Percentiles rank a stretch among this genome's conserved stretches.
Conservation (phyloP, 495 filamentous ascomycete species). For the Penicillium subrubescens region DNA sequence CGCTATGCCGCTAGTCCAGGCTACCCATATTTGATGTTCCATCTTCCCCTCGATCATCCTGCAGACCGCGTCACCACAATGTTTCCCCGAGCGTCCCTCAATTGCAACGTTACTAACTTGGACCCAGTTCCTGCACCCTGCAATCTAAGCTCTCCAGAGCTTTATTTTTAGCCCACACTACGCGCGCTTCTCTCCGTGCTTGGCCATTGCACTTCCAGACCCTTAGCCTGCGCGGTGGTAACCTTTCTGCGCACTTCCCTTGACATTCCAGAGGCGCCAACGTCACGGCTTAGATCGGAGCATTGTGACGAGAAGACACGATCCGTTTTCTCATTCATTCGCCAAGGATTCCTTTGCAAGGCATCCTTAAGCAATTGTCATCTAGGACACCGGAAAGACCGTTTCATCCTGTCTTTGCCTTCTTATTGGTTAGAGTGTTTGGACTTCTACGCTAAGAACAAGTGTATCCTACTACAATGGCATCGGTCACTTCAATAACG, state of each 20-base stretch:
- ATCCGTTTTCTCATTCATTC: background rate
- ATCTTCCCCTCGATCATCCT: constrained; percentile 19
- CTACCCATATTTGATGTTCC: background rate
- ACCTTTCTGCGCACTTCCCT: constrained; percentile 18
- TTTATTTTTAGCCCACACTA: constrained; percentile 12
- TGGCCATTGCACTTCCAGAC: constrained; percentile 5
- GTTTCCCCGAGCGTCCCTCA: constrained; percentile 14
- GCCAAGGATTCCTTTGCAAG: background rate
- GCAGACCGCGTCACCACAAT: constrained; percentile 41
- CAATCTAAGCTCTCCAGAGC: background rate
- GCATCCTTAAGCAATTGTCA: background rate
- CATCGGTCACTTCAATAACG: constrained; percentile 30
- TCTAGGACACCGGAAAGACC: background rate
- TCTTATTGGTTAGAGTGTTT: background rate
- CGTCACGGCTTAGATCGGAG: constrained; percentile 22
- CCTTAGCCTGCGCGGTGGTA: constrained; percentile 2
- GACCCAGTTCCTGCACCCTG: constrained; percentile 7
- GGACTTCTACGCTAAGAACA: background rate
- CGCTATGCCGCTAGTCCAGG: background rate
- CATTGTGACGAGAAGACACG: constrained; percentile 18
- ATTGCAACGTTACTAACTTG: constrained; percentile 26
- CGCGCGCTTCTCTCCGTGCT: background rate
- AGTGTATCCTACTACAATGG: constrained; percentile 25
- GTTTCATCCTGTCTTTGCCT: background rate
- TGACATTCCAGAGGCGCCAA: constrained; percentile 20